A percentile compares a stretch with the other conserved stretches of the same genome.
Conservation (phyloP, 495 filamentous ascomycete genomes). For the Parmelia sp. region DNA sequence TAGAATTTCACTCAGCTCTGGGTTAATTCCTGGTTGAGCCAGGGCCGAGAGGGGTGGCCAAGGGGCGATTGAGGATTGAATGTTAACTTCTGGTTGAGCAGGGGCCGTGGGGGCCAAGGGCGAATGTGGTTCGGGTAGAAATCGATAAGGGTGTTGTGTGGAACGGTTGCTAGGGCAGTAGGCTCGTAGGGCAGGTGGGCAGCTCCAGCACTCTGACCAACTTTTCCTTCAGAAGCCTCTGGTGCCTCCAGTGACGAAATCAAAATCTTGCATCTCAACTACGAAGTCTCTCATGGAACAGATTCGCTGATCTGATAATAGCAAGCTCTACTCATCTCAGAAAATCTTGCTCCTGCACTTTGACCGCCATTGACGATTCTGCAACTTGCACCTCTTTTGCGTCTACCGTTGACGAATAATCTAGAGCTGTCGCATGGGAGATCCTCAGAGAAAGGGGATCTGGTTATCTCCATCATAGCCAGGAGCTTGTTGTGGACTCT, state of each 20-base stretch:
- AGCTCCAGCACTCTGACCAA: not conserved
- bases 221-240: not conserved
- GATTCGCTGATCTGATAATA: not conserved
- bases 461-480: slow-evolving; percentile 16
- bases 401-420: not conserved
- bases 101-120: no score
- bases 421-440: slow-evolving; percentile 25
- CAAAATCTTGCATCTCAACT: not conserved
- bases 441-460: slow-evolving; percentile 12
- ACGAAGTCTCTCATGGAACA: no score
- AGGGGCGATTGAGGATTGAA: no score
- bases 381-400: not conserved
- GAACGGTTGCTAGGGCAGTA: not conserved
- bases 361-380: not conserved
- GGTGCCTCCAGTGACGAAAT: not conserved
- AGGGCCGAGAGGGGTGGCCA: no score
- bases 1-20: no score
- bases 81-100: no score
- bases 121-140: not conserved
- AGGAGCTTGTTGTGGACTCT: not conserved
- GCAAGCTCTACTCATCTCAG: not conserved
- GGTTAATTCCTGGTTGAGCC: no score
- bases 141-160: not conserved
- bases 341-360: not conserved
- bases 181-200: not conserved